Percentiles rank a stretch among this genome's conserved stretches.
Conservation (phyloP, 2,329 filamentous ascomycete genomes). For the Aspergillus cejpii region DNA sequence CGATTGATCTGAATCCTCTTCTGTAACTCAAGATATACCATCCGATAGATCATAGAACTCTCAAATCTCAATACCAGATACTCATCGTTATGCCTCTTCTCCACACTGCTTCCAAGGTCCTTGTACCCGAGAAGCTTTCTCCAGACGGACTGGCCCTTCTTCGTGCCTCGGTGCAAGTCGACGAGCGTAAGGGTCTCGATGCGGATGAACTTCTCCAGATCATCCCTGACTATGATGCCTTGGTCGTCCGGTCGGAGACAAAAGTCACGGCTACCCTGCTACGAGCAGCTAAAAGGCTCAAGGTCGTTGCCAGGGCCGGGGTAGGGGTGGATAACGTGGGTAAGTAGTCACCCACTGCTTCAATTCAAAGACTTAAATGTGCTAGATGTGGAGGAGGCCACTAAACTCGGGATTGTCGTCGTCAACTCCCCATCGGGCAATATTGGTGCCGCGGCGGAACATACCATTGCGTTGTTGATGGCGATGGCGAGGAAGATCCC, state of each 20-base stretch:
- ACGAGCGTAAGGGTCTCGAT: constrained; percentile 58
- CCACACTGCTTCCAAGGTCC: constrained; percentile 46
- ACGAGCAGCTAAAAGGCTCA: constrained; percentile 59
- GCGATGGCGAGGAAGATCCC: constrained; percentile 68
- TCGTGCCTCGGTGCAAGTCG: constrained; percentile 60
- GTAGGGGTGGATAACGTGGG: constrained; percentile 77
- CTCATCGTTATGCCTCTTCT: constrained; percentile 22
- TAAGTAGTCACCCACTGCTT: constrained; percentile 11
- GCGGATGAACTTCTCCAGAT: constrained; percentile 58
- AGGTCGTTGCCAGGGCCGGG: constrained; percentile 72
- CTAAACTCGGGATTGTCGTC: constrained; percentile 66
- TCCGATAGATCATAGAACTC: too few species aligned
- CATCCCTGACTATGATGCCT: constrained; percentile 65
- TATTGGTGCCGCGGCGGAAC: constrained; percentile 72
- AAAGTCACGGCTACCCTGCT: constrained; percentile 67
- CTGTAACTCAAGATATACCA: too few species aligned
- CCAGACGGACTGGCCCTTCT: constrained; percentile 68
- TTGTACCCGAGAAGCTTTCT: constrained; percentile 75
- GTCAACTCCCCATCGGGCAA: constrained; percentile 75
- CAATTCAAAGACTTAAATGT: neutral
- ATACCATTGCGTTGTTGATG: constrained; percentile 68
- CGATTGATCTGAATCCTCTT: too few species aligned
- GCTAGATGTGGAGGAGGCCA: constrained; percentile 61
- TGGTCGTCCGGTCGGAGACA: constrained; percentile 75
- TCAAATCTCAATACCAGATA: too few species aligned